These are phyloP conservation scores for Pseudozyma sp. DNA, from an alignment of 1,284 basidiomycete species.

Conservation along the genomic window DNA sequence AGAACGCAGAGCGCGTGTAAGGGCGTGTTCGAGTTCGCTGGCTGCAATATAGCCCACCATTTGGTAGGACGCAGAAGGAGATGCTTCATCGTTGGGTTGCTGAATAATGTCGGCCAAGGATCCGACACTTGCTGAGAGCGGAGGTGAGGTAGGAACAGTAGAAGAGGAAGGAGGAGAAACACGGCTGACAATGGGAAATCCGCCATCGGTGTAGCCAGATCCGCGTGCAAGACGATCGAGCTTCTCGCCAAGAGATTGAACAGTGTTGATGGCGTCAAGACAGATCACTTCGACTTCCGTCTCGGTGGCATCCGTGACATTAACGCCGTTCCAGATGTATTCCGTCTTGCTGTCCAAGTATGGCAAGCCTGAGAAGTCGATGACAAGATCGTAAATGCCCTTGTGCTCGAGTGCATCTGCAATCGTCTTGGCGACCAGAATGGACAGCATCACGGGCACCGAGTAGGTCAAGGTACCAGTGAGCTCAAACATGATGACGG, in stretches of 20 bases:
- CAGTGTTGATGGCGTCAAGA: constrained; percentile 76
- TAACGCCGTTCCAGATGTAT: constrained; percentile 77
- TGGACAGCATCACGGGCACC: constrained; percentile 88
- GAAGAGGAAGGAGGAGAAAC: constrained; percentile 3
- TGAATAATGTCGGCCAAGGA: constrained; percentile 23
- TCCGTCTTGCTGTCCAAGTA: constrained; percentile 90
- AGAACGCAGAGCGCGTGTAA: constrained; percentile 20
- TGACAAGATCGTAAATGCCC: constrained; percentile 94
- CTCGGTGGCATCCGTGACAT: constrained; percentile 60
- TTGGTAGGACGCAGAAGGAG: constrained; percentile 69
- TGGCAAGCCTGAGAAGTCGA: constrained; percentile 77
- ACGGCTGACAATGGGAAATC: constrained; percentile 81
- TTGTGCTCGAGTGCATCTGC: constrained; percentile 88
- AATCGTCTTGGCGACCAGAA: constrained; percentile 89
- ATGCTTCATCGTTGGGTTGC: constrained; percentile 13
- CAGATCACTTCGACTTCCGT: constrained; percentile 56
- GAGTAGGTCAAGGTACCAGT: constrained; percentile 93
- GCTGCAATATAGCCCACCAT: constrained; percentile 93
- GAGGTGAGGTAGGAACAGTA: constrained; percentile 11
- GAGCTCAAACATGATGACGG: constrained; percentile 96
- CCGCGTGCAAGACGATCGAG: constrained; percentile 60
- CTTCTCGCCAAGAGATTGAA: constrained; percentile 75
- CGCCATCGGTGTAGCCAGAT: constrained; percentile 76
- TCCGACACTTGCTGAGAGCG: constrained; percentile 22
- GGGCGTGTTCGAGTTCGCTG: constrained; percentile 90